Evolutionary conservation across 108 stramenopile genomes (phyloP).

Genomic region (Pseudonitzschia delicatissima): DNA sequence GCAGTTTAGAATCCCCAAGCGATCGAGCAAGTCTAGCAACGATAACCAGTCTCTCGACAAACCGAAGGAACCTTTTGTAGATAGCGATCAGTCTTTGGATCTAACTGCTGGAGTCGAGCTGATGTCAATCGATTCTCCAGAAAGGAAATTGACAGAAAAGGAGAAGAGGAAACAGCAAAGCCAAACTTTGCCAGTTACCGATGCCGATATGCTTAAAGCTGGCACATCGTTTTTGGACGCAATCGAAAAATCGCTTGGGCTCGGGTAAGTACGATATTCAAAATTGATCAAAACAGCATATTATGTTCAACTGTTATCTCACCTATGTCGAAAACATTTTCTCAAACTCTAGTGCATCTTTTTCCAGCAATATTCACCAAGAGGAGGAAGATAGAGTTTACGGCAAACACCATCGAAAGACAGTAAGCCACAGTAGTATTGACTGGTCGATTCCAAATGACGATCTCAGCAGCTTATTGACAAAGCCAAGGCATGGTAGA

Average conservation of each 20-base stretch:
- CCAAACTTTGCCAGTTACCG: conserved; percentile 47
- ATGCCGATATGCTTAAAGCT: conserved; percentile 76
- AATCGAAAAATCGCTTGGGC: conserved; percentile 65
- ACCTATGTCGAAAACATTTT: background rate
- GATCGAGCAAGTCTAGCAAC: conserved; percentile 12
- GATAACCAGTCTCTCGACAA: background rate
- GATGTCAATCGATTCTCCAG: background rate
- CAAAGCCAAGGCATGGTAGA: background rate
- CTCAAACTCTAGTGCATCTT: background rate
- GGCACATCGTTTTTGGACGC: conserved; percentile 78
- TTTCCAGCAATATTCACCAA: conserved; percentile 14
- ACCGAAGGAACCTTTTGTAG: background rate
- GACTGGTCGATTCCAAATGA: conserved; percentile 83
- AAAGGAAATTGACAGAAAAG: background rate
- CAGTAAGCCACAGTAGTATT: conserved; percentile 72
- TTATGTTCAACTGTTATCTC: background rate
- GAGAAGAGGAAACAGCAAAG: conserved; percentile 9
- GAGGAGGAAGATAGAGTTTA: conserved; percentile 72
- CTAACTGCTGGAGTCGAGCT: background rate
- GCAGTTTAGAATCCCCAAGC: conserved; percentile 73
- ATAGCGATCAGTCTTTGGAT: background rate
- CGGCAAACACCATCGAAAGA: conserved; percentile 79
- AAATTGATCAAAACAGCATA: background rate
- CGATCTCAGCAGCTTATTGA: conserved; percentile 21
- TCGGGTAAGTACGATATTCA: conserved; percentile 62